phyloP scores from a whole-genome alignment of 495 filamentous ascomycete genomes.

The Talaromyces borbonicus region DNA sequence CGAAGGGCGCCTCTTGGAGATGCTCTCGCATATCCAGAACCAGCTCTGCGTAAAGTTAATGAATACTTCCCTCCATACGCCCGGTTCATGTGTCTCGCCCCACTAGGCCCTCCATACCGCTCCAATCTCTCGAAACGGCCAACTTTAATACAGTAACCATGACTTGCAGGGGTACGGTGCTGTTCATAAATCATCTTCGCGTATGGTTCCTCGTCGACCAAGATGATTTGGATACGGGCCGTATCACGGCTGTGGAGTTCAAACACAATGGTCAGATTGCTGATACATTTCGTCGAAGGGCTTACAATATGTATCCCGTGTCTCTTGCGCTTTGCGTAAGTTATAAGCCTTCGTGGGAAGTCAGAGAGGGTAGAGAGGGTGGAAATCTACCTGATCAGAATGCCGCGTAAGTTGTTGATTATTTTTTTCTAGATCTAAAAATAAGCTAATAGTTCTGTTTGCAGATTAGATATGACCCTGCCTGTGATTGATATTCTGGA shows the following conservation, averaged over 20 bases:
- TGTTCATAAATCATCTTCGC: background rate
- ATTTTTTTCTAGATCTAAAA: background rate
- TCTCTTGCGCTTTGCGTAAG: background rate
- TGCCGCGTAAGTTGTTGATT: background rate
- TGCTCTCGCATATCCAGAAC: background rate
- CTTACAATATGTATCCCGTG: background rate
- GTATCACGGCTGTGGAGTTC: background rate
- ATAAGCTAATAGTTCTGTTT: background rate
- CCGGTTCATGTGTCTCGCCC: background rate
- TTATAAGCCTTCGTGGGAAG: background rate
- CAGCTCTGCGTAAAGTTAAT: background rate
- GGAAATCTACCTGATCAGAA: background rate
- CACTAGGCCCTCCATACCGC: background rate
- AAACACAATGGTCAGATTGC: background rate
- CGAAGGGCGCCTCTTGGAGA: background rate
- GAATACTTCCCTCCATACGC: background rate
- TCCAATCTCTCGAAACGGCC: background rate
- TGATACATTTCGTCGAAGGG: background rate
- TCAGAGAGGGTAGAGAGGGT: background rate
- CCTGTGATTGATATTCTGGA: constrained; percentile 7
- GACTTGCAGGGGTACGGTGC: background rate
- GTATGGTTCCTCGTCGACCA: background rate
- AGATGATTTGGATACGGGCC: background rate
- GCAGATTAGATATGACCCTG: constrained; percentile 7
- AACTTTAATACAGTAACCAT: background rate